Conservation (phyloP, 2,329 filamentous ascomycete genomes). For the Clarireedia hainanense region DNA sequence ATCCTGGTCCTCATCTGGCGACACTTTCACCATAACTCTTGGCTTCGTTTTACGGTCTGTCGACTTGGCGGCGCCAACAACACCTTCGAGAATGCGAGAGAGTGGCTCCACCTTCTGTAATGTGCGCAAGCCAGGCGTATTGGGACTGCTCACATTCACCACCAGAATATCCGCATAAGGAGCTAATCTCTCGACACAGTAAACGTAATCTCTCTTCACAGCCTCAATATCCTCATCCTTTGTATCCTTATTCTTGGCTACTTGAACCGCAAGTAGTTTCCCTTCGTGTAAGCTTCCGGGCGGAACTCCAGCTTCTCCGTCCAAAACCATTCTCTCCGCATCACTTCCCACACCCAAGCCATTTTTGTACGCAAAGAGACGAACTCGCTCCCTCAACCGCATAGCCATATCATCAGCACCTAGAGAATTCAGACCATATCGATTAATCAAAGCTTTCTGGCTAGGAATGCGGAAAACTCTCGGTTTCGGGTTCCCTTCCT, state of each 20-base stretch:
- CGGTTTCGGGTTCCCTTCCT: conserved; percentile 79
- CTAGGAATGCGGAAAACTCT: conserved; percentile 80
- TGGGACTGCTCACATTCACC: conserved; percentile 95
- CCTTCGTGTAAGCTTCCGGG: conserved; percentile 73
- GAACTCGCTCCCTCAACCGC: conserved; percentile 67
- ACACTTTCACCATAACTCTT: conserved; percentile 95
- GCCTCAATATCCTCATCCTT: conserved; percentile 77
- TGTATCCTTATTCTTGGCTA: conserved; percentile 95
- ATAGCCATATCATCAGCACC: conserved; percentile 83
- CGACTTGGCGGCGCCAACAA: conserved; percentile 68
- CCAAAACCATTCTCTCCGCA: conserved; percentile 63
- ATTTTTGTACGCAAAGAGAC: conserved; percentile 63
- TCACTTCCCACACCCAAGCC: conserved; percentile 57
- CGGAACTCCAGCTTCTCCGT: conserved; percentile 70
- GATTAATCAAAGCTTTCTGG: conserved; percentile 84
- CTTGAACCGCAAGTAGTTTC: conserved; percentile 78
- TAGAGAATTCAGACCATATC: conserved; percentile 88
- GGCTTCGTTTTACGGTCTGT: conserved; percentile 65
- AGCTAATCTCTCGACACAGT: conserved; percentile 74
- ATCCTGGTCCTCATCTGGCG: conserved; percentile 84
- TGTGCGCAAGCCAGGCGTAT: conserved; percentile 83
- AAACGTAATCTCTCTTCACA: conserved; percentile 76
- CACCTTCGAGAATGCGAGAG: conserved; percentile 69
- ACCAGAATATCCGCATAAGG: conserved; percentile 93
- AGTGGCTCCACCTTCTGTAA: conserved; percentile 80